phyloP scores from a whole-genome alignment of 139 green algal species.

The Pedinophyceae sp. region DNA sequence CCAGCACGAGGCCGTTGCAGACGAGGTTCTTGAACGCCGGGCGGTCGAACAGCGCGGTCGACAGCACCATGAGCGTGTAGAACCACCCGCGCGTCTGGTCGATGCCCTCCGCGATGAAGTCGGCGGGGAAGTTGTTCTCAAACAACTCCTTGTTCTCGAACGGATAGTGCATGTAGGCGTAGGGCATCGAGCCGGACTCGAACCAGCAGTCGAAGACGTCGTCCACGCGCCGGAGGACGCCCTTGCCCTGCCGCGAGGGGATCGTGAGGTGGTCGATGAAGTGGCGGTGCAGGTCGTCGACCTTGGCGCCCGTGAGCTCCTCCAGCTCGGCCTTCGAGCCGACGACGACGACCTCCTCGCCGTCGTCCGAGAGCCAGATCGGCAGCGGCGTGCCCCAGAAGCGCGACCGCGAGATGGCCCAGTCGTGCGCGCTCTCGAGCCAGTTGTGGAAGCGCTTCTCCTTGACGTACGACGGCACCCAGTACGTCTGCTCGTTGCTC shows the following conservation, averaged over 20 bases:
- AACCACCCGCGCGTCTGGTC: constrained; percentile 64
- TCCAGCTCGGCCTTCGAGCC: constrained; percentile 79
- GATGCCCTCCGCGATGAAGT: constrained; percentile 74
- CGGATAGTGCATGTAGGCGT: constrained; percentile 90
- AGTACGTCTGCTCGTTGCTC: constrained; percentile 83
- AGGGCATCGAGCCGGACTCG: constrained; percentile 92
- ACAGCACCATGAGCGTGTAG: constrained; percentile 99
- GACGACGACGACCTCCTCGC: constrained; percentile 76
- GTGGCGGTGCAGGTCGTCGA: constrained; percentile 91
- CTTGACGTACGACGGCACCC: constrained; percentile 89
- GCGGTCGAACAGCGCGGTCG: constrained; percentile 93
- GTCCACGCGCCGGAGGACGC: constrained; percentile 59
- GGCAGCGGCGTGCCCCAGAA: constrained; percentile 98
- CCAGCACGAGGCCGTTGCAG: constrained; percentile 97
- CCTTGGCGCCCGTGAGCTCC: constrained; percentile 58
- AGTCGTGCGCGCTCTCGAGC: constrained; percentile 86
- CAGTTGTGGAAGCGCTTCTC: constrained; percentile 99
- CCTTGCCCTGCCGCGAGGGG: constrained; percentile 51
- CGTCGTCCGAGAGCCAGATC: constrained; percentile 74
- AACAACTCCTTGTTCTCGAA: constrained; percentile 97
- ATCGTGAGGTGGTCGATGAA: constrained; percentile 96
- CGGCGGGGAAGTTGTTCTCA: constrained; percentile 75
- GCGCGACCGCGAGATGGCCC: constrained; percentile 60
- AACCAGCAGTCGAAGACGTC: constrained; percentile 99
- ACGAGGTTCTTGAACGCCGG: constrained; percentile 97